Percentiles rank a stretch among this genome's conserved stretches.
Conservation (phyloP, 352 stramenopile species). For the Pythium insidiosum region DNA sequence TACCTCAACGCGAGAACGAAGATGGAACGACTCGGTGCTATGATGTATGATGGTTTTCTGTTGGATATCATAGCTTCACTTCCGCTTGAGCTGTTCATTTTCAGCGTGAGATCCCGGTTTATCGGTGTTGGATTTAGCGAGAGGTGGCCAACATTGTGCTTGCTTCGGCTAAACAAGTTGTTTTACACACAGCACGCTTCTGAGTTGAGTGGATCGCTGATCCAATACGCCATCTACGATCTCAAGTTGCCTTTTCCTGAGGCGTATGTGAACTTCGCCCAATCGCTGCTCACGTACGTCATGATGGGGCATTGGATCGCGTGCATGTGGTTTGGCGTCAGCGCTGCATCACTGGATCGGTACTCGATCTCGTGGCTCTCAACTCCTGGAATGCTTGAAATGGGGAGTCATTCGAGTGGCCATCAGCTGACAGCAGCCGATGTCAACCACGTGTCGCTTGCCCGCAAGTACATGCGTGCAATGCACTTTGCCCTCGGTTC, state of each 20-base stretch:
- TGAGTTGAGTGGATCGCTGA: constrained; percentile 28
- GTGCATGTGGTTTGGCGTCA: constrained; percentile 47
- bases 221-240: constrained; percentile 62
- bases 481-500: constrained; percentile 55
- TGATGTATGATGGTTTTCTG: constrained; percentile 21
- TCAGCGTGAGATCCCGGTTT: no score
- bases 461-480: constrained; percentile 54
- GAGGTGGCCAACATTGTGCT: constrained; percentile 35
- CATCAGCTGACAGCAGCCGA: no score
- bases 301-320: constrained; percentile 56
- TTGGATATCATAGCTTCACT: constrained; percentile 36
- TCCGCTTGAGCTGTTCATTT: constrained; percentile 37
- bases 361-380: constrained; percentile 54
- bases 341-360: constrained; percentile 21
- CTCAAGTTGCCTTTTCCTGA: constrained; percentile 35
- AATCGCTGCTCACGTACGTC: constrained; percentile 39
- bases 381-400: constrained; percentile 40
- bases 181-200: constrained; percentile 27
- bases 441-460: constrained; percentile 24
- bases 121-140: no score
- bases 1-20: no score
- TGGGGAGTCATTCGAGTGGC: no score
- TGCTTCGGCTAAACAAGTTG: constrained; percentile 52
- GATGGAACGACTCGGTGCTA: not conserved
- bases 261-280: constrained; percentile 31